Conservation (phyloP, 129 eudicot species). For the Tagetes patula region DNA sequence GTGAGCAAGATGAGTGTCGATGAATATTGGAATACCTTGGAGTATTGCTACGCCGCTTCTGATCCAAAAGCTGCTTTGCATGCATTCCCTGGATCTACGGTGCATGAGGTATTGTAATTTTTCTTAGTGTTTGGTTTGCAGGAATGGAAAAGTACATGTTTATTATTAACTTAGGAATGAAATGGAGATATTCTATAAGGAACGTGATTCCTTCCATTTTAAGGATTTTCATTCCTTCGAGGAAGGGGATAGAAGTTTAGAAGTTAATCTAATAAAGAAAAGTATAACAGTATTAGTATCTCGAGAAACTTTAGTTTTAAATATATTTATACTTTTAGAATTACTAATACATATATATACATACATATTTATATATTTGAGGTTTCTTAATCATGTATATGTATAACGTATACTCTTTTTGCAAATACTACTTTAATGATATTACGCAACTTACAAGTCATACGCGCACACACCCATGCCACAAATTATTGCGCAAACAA, state of each 20-base stretch:
- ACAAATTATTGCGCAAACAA: too few relatives aligned
- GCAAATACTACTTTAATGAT: too few relatives aligned
- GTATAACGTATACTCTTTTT: not conserved
- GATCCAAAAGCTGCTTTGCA: slow-evolving; percentile 76
- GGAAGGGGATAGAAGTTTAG: not conserved
- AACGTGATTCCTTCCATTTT: not conserved
- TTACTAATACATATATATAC: too few relatives aligned
- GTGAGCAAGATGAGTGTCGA: slow-evolving; percentile 69
- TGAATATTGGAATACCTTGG: slow-evolving; percentile 92
- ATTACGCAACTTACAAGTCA: too few relatives aligned
- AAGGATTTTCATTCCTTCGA: not conserved
- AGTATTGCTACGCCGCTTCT: slow-evolving; percentile 85
- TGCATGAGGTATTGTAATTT: slow-evolving; percentile 60
- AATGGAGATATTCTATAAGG: not conserved
- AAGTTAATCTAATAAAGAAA: not conserved
- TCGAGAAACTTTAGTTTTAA: not conserved
- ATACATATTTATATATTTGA: not conserved
- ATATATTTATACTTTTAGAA: not conserved
- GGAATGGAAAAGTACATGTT: not conserved
- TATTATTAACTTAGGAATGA: not conserved
- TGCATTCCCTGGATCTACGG: slow-evolving; percentile 92
- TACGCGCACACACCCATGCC: too few relatives aligned
- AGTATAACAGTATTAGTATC: not conserved
- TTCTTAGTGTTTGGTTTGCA: not conserved
- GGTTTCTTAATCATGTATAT: not conserved